Evolutionary conservation across 2,329 filamentous ascomycete genomes (phyloP).

Genomic region (Akanthomyces lecanii): DNA sequence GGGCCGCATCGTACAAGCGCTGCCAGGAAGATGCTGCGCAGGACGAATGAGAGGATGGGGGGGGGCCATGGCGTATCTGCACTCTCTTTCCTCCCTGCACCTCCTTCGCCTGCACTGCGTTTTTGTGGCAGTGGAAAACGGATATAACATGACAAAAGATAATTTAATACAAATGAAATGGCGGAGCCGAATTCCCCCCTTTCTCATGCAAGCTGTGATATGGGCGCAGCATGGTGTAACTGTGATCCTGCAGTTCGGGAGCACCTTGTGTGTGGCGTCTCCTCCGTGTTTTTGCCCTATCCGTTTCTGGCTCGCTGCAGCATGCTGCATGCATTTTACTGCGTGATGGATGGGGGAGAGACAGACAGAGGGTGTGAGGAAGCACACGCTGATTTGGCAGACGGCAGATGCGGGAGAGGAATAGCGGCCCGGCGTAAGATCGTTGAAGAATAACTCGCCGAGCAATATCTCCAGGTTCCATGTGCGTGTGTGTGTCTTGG

Average conservation of each 20-base stretch:
- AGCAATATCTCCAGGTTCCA: neutral
- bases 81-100: neutral
- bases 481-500: neutral
- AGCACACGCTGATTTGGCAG: neutral
- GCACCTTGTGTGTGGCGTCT: neutral
- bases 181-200: neutral
- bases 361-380: neutral
- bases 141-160: neutral
- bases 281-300: neutral
- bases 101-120: neutral
- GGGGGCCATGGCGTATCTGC: neutral
- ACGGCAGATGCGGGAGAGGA: neutral
- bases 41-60: no score
- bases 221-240: neutral
- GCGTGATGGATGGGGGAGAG: neutral
- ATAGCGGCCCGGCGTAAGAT: neutral
- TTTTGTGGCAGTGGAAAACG: neutral
- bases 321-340: neutral
- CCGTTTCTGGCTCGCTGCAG: neutral
- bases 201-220: neutral
- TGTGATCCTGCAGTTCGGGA: slow-evolving; percentile 1
- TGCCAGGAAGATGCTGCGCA: neutral
- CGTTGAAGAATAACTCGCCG: neutral
- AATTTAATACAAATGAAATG: neutral
- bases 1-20: neutral